Conservation (phyloP, 192 early-diverging fungal species). For the Linnemannia elongata region DNA sequence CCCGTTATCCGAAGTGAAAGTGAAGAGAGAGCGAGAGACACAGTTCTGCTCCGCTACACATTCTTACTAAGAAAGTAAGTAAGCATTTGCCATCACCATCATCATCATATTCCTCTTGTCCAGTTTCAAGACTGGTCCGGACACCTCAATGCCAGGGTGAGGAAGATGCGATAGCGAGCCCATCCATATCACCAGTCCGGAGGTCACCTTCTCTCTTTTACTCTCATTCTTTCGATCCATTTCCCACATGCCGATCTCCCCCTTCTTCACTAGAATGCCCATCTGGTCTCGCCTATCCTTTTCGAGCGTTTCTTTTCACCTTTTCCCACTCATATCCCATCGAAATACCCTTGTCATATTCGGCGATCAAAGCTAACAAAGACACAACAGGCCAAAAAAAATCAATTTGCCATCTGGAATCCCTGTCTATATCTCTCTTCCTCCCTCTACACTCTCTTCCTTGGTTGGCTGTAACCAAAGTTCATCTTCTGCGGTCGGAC, state of each 20-base stretch:
- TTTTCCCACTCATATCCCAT: neutral
- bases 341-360: neutral
- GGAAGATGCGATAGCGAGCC: neutral
- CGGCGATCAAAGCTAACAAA: neutral
- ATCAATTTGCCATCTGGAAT: no score
- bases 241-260: neutral
- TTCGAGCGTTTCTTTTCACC: neutral
- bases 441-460: no score
- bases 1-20: neutral
- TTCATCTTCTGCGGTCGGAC: neutral
- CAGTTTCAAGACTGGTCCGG: neutral
- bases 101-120: neutral
- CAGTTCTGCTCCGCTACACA: neutral
- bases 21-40: neutral
- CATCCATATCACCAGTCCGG: neutral
- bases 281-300: neutral
- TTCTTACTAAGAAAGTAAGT: slow-evolving; percentile 3
- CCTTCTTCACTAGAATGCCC: neutral
- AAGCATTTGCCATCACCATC: neutral
- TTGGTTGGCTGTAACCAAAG: neutral
- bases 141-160: neutral
- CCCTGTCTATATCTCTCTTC: no score
- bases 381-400: no score
- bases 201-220: neutral
- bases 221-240: neutral